These are phyloP conservation scores for Pulveroboletus sp. DNA, from an alignment of 768 basidiomycete genomes.

Conservation along the genomic window DNA sequence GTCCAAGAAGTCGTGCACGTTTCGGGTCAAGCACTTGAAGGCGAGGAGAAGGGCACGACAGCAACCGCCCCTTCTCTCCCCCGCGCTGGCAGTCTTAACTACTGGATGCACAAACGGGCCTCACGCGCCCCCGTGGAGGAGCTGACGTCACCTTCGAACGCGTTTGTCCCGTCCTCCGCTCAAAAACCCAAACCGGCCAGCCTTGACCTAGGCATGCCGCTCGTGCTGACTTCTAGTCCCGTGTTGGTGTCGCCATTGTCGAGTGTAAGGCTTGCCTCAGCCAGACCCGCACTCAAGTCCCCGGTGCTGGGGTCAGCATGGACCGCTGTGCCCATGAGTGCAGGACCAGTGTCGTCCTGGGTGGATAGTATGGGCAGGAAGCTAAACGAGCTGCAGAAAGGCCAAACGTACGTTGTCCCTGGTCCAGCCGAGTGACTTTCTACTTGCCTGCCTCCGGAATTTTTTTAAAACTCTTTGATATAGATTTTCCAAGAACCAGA, in stretches of 20 bases:
- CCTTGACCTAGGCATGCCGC: slow-evolving; percentile 11
- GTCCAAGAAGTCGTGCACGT: slow-evolving; percentile 24
- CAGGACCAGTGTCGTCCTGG: slow-evolving; percentile 40
- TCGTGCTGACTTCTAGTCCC: slow-evolving; percentile 12
- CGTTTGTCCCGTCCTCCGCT: not conserved
- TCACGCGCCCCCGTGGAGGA: not conserved
- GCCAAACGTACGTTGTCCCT: slow-evolving; percentile 44
- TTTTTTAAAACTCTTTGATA: not conserved
- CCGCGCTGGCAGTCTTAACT: slow-evolving; percentile 15
- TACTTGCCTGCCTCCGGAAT: not conserved
- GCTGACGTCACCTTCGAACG: not conserved
- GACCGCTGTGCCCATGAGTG: slow-evolving; percentile 22
- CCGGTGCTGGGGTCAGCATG: not conserved
- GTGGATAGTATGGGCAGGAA: slow-evolving; percentile 58
- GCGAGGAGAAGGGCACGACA: not conserved
- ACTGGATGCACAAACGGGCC: slow-evolving; percentile 12
- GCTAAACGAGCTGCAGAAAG: slow-evolving; percentile 52
- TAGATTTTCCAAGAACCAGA: slow-evolving; percentile 65
- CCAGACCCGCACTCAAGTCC: not conserved
- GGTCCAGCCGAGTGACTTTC: not conserved
- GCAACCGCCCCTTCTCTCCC: slow-evolving; percentile 6
- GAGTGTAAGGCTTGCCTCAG: not conserved
- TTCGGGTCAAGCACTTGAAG: not conserved
- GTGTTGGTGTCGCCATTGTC: slow-evolving; percentile 1
- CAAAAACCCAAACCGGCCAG: not conserved